These are phyloP conservation scores for Penicillium sp. DNA, from an alignment of 2,329 filamentous ascomycete species.

Conservation along the genomic window DNA sequence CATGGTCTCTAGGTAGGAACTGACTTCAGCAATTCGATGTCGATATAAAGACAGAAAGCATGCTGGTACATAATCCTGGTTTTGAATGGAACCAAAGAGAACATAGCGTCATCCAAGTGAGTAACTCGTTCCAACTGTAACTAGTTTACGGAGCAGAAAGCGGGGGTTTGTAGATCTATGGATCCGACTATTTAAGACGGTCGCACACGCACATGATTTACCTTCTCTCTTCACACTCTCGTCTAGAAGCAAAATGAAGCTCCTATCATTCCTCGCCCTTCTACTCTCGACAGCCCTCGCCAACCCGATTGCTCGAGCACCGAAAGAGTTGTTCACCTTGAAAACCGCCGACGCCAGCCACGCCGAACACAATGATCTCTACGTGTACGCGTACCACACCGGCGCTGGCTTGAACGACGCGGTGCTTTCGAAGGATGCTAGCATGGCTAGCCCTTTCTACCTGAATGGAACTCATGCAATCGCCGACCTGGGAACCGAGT, in stretches of 20 bases:
- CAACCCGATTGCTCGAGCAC: constrained; percentile 20
- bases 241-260: constrained; percentile 23
- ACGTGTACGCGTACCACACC: constrained; percentile 38
- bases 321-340: constrained; percentile 31
- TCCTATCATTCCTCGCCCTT: constrained; percentile 26
- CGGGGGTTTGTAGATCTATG: too few relatives aligned
- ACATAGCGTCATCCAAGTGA: too few relatives aligned
- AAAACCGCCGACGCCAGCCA: constrained; percentile 30
- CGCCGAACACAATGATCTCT: constrained; percentile 32
- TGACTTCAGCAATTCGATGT: too few relatives aligned
- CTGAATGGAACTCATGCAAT: constrained; percentile 33
- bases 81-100: too few relatives aligned
- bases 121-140: too few relatives aligned
- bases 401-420: constrained; percentile 38
- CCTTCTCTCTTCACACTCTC: background rate
- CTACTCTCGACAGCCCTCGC: constrained; percentile 27
- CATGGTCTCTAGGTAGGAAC: too few relatives aligned
- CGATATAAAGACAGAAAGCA: too few relatives aligned
- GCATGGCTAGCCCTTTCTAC: constrained; percentile 24
- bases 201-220: too few relatives aligned
- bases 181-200: too few relatives aligned
- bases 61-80: too few relatives aligned
- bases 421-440: constrained; percentile 25
- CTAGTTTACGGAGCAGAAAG: too few relatives aligned
- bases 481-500: constrained; percentile 26